Evolutionary conservation across 2,329 filamentous ascomycete species (phyloP), one percentile per base, ranked within the genome.

Genomic region (Tolypocladium ovalisporum): DNA sequence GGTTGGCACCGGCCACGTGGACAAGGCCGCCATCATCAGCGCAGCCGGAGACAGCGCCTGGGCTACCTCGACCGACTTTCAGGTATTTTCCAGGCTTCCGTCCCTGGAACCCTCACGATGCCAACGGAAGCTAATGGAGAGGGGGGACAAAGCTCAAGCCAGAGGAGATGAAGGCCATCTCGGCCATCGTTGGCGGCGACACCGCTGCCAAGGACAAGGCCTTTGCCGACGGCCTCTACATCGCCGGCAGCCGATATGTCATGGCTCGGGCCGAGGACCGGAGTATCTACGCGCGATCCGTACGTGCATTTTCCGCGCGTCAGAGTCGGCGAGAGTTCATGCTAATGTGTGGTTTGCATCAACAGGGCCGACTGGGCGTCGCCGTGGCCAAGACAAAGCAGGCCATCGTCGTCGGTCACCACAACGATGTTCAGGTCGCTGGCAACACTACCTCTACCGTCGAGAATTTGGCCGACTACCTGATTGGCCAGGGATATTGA

Each of bases 391-490:
- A 95, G 81, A 95, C 93, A 67, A 86, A 81, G 68, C 87, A 95
- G 76, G 90, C 91, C 65, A 86, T 97, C 72, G 83, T 99, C 70
- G 76, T 99, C 71, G 88, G 85, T 65, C 90, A 96, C 79, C 90
- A 97, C 80, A 80, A 79, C 64, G 90, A 96, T 72, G 72, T 73
- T 61, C 77, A 86, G 65, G 80, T 88, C 71, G 89, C 88, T 55
- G 86, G 89, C 70, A 86, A 87, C 72, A 86, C 90, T 62, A 86
- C 86, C 66, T 83, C 83, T 71, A 89, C 88, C 54, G 88, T 96
- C 64, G 89, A 93, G 78, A 80, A 84, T 67, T 82, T 99, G 62
- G 90, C 84, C 67, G 89, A 96, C 74, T 97, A 97, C 79, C 84
- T 96, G 62, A 85, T 89, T 72, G 81, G 83, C 66, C 78, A 83